Percentiles rank a stretch among this genome's conserved stretches.
Evolutionary conservation across 345 rosid species (phyloP).

Genomic region (Orychophragmus violaceus): DNA sequence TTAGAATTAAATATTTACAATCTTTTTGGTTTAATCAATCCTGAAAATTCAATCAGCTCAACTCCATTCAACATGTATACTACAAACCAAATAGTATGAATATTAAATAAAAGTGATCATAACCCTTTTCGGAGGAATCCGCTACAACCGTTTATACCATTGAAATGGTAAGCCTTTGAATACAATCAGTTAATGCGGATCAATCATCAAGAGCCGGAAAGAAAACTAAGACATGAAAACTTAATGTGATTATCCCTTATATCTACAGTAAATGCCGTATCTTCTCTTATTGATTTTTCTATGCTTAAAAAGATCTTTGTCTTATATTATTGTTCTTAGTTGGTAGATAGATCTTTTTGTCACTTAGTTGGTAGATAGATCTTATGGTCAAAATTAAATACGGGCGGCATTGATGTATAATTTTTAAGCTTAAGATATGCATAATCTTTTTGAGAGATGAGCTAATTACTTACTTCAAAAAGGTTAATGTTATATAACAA

Average conservation of each 20-base stretch:
- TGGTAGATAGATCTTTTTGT: slow-evolving; percentile 15
- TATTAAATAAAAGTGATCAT: too few relatives aligned
- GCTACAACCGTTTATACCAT: too few relatives aligned
- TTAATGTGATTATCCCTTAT: slow-evolving; percentile 1
- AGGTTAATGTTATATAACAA: not conserved
- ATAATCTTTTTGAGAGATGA: not conserved
- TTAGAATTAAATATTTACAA: too few relatives aligned
- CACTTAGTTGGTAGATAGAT: too few relatives aligned
- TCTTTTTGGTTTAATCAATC: too few relatives aligned
- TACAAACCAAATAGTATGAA: too few relatives aligned
- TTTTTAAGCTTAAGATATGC: slow-evolving; percentile 3
- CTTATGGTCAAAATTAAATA: not conserved
- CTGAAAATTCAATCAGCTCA: too few relatives aligned
- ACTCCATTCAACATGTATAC: too few relatives aligned
- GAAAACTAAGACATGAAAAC: too few relatives aligned
- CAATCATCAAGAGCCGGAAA: too few relatives aligned
- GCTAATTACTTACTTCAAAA: not conserved
- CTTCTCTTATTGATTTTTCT: slow-evolving; percentile 1
- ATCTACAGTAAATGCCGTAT: slow-evolving; percentile 3
- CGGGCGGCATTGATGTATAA: not conserved
- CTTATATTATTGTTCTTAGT: slow-evolving; percentile 11
- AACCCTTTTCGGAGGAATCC: too few relatives aligned
- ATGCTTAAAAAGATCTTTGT: not conserved
- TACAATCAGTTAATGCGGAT: not conserved
- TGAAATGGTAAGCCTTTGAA: too few relatives aligned